Percentiles rank a stretch among this genome's conserved stretches.
These are phyloP conservation scores for Trichophyton equinum DNA, from an alignment of 2,329 filamentous ascomycete species.

Conservation along the genomic window DNA sequence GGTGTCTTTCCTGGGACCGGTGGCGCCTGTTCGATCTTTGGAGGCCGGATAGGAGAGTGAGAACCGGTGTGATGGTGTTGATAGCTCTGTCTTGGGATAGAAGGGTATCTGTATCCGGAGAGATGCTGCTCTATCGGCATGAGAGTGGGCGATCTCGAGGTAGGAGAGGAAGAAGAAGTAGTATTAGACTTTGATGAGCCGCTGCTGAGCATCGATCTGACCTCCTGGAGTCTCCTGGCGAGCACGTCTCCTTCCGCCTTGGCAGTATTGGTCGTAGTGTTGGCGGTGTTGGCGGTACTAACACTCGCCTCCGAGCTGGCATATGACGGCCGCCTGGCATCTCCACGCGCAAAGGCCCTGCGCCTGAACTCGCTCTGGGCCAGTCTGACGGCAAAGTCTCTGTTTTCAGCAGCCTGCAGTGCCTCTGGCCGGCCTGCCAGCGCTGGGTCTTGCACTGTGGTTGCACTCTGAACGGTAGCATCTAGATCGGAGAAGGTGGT, in stretches of 20 bases:
- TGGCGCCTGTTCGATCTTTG: conserved; percentile 1
- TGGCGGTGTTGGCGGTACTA: too few relatives aligned
- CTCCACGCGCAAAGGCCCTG: conserved; percentile 31
- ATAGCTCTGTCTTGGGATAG: conserved; percentile 27
- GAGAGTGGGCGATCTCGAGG: not conserved
- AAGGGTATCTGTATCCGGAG: conserved; percentile 32
- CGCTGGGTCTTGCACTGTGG: conserved; percentile 41
- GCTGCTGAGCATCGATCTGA: conserved; percentile 14
- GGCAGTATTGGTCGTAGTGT: too few relatives aligned
- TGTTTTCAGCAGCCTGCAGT: conserved; percentile 57
- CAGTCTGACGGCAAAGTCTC: conserved; percentile 63
- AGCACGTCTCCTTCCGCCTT: conserved; percentile 8
- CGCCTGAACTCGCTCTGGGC: conserved; percentile 60
- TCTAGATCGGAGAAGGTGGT: not conserved
- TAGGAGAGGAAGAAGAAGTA: not conserved
- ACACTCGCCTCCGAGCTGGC: not conserved
- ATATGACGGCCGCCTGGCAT: not conserved
- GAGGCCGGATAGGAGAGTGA: conserved; percentile 11
- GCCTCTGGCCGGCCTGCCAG: conserved; percentile 47
- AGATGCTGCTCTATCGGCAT: conserved; percentile 11
- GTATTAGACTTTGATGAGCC: not conserved
- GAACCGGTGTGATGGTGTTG: conserved; percentile 16
- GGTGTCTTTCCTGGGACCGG: conserved; percentile 21
- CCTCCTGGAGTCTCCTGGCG: conserved; percentile 16
- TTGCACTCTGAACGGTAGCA: conserved; percentile 8